A percentile compares a stretch with the other conserved stretches of the same genome.
phyloP scores from a whole-genome alignment of 306 rosid genomes.

The Cyclanthera cordifolia region DNA sequence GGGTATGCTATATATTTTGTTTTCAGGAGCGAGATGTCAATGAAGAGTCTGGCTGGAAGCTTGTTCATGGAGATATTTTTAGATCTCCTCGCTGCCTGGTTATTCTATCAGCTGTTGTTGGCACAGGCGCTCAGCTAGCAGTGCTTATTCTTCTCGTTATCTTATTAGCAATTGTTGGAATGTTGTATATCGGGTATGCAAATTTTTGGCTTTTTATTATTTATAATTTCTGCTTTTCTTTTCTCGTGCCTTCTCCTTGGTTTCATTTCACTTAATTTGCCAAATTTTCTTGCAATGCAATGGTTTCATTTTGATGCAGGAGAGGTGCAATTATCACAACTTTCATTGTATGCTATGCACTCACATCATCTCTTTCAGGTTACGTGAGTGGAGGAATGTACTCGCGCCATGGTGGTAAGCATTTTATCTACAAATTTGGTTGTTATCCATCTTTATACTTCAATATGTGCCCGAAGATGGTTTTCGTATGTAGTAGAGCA shows the following conservation, averaged over 20 bases:
- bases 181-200: constrained; percentile 82
- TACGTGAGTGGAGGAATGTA: constrained; percentile 99
- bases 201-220: not conserved
- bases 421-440: not conserved
- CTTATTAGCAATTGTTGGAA: constrained; percentile 89
- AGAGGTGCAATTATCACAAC: constrained; percentile 98
- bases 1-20: not conserved
- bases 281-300: not conserved
- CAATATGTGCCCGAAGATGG: not conserved
- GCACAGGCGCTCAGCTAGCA: constrained; percentile 94
- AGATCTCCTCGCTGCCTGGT: constrained; percentile 72
- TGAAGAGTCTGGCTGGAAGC: constrained; percentile 99
- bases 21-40: constrained; percentile 89
- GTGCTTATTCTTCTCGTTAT: constrained; percentile 86
- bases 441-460: not conserved
- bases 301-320: constrained; percentile 26
- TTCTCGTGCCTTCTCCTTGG: not conserved
- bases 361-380: constrained; percentile 92
- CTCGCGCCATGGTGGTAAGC: constrained; percentile 81
- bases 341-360: constrained; percentile 93
- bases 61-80: constrained; percentile 97
- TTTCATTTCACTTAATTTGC: not conserved
- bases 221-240: not conserved
- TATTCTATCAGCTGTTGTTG: constrained; percentile 84
- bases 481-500: not conserved